A percentile compares a stretch with the other conserved stretches of the same genome.
Evolutionary conservation across 192 early-diverging fungal genomes (phyloP).

Genomic region (Podila epicladia): DNA sequence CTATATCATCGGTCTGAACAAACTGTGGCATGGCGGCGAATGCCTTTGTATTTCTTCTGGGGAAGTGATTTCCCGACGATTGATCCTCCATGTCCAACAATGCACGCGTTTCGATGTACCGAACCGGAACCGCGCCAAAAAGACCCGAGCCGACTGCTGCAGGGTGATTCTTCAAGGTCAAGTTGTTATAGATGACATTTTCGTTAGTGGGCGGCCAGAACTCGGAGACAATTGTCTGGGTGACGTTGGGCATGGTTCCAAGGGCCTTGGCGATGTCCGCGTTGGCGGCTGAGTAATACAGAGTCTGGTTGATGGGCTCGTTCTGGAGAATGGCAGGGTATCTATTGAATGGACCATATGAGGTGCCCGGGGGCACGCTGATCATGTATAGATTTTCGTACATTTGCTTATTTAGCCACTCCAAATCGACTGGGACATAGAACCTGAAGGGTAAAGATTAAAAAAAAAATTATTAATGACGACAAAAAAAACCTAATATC

Average conservation of each 20-base stretch:
- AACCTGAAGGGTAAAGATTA: too few relatives aligned
- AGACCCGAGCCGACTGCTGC: not conserved
- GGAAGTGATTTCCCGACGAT: not conserved
- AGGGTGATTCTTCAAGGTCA: not conserved
- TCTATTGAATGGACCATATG: not conserved
- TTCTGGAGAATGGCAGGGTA: too few relatives aligned
- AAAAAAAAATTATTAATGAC: too few relatives aligned
- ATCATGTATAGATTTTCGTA: too few relatives aligned
- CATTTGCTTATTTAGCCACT: too few relatives aligned
- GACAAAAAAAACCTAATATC: too few relatives aligned
- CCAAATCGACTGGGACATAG: too few relatives aligned
- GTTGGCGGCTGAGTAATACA: constrained; percentile 17
- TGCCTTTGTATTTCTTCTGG: too few relatives aligned
- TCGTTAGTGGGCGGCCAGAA: constrained; percentile 25
- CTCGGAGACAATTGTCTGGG: constrained; percentile 11
- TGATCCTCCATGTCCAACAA: not conserved
- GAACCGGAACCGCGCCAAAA: constrained; percentile 28
- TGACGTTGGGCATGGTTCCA: constrained; percentile 13
- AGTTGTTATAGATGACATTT: constrained; percentile 9
- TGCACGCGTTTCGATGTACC: not conserved
- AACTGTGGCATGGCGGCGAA: constrained; percentile 1
- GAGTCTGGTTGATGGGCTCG: constrained; percentile 14
- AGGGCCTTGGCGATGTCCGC: constrained; percentile 18
- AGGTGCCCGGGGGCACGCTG: not conserved
- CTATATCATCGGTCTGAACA: not conserved